Percentiles rank a stretch among this genome's conserved stretches.
Conservation (phyloP, 1,284 basidiomycete species). For the Trametes pubescens region DNA sequence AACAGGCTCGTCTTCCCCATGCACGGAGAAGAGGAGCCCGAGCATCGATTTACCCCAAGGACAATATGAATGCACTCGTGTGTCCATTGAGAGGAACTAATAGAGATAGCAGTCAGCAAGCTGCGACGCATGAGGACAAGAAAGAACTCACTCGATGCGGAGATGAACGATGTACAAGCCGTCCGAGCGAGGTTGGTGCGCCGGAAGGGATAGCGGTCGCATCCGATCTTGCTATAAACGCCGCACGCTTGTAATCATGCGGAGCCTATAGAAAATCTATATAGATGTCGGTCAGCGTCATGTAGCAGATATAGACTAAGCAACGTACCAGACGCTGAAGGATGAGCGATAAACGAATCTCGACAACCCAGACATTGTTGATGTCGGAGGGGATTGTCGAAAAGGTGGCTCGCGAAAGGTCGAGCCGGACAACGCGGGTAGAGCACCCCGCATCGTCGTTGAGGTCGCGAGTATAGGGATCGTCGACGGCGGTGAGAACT, state of each 20-base stretch:
- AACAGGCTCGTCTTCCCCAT: neutral
- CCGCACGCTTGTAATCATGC: neutral
- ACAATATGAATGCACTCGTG: constrained; percentile 3
- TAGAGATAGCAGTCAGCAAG: neutral
- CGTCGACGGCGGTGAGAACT: neutral
- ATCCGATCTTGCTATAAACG: neutral
- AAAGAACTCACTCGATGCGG: neutral
- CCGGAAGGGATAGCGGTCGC: neutral
- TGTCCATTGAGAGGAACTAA: neutral
- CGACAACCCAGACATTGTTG: neutral
- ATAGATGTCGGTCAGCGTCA: neutral
- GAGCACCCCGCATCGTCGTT: too few relatives aligned
- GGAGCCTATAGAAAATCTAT: neutral
- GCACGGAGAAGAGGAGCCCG: neutral
- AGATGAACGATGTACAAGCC: neutral
- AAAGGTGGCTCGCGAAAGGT: neutral
- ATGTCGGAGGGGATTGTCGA: neutral
- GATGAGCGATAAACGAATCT: neutral
- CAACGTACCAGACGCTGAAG: neutral
- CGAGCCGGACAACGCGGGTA: too few relatives aligned
- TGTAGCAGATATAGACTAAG: neutral
- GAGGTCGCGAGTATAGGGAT: neutral
- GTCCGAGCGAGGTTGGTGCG: neutral
- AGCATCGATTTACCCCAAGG: neutral
- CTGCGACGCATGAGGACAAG: too few relatives aligned